phyloP scores from a whole-genome alignment of 2,329 filamentous ascomycete genomes.

The Fusarium lyarnte region DNA sequence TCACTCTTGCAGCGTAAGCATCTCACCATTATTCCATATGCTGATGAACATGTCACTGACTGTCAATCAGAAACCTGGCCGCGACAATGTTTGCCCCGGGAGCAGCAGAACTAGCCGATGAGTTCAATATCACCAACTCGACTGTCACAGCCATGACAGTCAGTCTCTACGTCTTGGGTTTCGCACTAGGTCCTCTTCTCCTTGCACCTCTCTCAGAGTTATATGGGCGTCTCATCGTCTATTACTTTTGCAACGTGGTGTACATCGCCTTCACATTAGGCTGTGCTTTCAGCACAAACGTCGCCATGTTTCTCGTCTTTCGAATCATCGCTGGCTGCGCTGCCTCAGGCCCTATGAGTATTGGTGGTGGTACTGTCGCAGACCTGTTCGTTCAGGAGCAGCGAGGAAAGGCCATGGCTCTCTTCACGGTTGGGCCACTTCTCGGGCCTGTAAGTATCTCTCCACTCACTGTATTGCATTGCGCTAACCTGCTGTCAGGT shows the following conservation, averaged over 20 bases:
- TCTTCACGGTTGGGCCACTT: conserved; percentile 69
- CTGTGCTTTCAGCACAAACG: conserved; percentile 22
- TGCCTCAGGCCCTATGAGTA: conserved; percentile 27
- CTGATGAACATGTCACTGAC: not conserved
- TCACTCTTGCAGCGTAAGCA: conserved; percentile 48
- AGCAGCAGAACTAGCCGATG: conserved; percentile 10
- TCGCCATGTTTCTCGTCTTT: conserved; percentile 29
- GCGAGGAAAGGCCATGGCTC: conserved; percentile 69
- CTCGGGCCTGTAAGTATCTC: conserved; percentile 57
- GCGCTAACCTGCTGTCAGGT: not conserved
- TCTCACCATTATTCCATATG: not conserved
- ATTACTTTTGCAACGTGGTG: conserved; percentile 4
- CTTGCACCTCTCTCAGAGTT: conserved; percentile 33
- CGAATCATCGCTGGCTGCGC: conserved; percentile 28
- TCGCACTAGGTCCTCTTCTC: conserved; percentile 31
- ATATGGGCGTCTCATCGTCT: conserved; percentile 25
- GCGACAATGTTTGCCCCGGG: conserved; percentile 40
- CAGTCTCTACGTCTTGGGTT: conserved; percentile 23
- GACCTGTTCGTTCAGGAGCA: conserved; percentile 21
- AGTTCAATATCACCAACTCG: conserved; percentile 20
- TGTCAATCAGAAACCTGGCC: conserved; percentile 19
- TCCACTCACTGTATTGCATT: accelerated
- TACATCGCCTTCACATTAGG: conserved; percentile 22
- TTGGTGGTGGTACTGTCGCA: conserved; percentile 31
- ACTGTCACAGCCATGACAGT: conserved; percentile 26